Evolutionary conservation across 2,329 filamentous ascomycete genomes (phyloP).

Genomic region (Exophiala xenobiotica): DNA sequence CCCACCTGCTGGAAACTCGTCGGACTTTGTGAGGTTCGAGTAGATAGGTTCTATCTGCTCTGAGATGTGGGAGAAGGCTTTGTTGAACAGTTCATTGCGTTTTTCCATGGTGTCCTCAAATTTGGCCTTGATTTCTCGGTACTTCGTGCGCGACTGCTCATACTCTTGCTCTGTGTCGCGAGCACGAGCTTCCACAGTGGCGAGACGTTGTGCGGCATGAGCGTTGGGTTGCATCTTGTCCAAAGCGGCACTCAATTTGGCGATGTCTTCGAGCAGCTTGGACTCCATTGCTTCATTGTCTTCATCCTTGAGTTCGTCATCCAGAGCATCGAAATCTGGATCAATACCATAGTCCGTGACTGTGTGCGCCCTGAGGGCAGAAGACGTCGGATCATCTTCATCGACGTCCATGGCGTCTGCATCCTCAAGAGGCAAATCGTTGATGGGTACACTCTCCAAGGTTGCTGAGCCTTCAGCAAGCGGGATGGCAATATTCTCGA

Average conservation of each 20-base stretch:
- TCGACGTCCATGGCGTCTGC: conserved; percentile 93
- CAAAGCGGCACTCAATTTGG: conserved; percentile 70
- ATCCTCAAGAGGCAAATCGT: conserved; percentile 74
- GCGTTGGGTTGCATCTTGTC: conserved; percentile 97
- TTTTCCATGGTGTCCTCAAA: conserved; percentile 80
- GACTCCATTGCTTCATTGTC: conserved; percentile 71
- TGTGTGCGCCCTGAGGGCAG: conserved; percentile 56
- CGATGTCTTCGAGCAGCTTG: conserved; percentile 73
- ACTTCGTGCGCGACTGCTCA: conserved; percentile 73
- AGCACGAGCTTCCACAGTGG: conserved; percentile 78
- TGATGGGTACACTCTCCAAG: conserved; percentile 81
- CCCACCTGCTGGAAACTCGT: conserved; percentile 90
- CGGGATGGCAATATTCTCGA: conserved; percentile 88
- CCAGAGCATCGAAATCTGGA: conserved; percentile 77
- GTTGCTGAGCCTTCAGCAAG: conserved; percentile 67
- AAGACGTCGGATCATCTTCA: conserved; percentile 52
- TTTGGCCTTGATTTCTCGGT: conserved; percentile 72
- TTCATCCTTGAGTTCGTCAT: conserved; percentile 80
- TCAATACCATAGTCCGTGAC: conserved; percentile 83
- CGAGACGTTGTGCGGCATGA: conserved; percentile 87
- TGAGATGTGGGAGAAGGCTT: conserved; percentile 90
- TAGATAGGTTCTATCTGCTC: conserved; percentile 94
- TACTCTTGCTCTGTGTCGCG: conserved; percentile 85
- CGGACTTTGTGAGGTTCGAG: conserved; percentile 86
- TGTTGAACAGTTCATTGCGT: conserved; percentile 89